phyloP scores from a whole-genome alignment of 345 rosid species.

The Leavenworthia alabamica region DNA sequence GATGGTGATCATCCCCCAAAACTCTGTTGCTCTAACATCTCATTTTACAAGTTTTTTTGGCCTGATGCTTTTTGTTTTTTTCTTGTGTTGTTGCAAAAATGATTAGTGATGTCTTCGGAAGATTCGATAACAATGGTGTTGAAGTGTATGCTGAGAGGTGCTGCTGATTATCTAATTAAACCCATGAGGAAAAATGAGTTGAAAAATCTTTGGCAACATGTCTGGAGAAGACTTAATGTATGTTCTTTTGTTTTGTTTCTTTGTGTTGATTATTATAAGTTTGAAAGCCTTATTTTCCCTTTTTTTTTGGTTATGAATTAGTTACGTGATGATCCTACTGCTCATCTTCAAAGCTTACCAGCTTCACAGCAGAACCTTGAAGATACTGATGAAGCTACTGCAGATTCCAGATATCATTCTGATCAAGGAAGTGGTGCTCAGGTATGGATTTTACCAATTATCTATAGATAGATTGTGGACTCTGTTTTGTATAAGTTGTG shows the following conservation, averaged over 20 bases:
- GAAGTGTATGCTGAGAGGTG: slow-evolving; percentile 76
- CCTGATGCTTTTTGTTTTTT: background rate
- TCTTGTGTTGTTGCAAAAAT: too few species aligned
- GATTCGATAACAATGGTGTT: slow-evolving; percentile 59
- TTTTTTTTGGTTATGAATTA: slow-evolving; percentile 24
- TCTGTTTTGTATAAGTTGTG: background rate
- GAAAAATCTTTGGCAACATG: slow-evolving; percentile 77
- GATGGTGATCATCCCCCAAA: slow-evolving; percentile 23
- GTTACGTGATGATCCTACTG: slow-evolving; percentile 32
- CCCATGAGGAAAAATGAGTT: slow-evolving; percentile 74
- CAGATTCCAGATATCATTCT: slow-evolving; percentile 40
- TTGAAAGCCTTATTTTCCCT: background rate
- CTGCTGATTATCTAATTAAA: slow-evolving; percentile 71
- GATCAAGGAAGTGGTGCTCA: slow-evolving; percentile 48
- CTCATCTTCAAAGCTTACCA: slow-evolving; percentile 34
- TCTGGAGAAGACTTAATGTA: slow-evolving; percentile 60
- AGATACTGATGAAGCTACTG: slow-evolving; percentile 43
- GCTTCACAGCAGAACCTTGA: slow-evolving; percentile 31
- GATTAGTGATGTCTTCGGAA: slow-evolving; percentile 61
- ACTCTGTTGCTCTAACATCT: background rate
- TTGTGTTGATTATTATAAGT: background rate
- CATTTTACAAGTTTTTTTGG: background rate
- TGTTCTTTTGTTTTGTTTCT: slow-evolving; percentile 2
- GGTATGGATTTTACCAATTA: slow-evolving; percentile 27
- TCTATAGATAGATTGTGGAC: background rate